Evolutionary conservation across 345 rosid species (phyloP).

Genomic region (Eucalyptus pauciflora): DNA sequence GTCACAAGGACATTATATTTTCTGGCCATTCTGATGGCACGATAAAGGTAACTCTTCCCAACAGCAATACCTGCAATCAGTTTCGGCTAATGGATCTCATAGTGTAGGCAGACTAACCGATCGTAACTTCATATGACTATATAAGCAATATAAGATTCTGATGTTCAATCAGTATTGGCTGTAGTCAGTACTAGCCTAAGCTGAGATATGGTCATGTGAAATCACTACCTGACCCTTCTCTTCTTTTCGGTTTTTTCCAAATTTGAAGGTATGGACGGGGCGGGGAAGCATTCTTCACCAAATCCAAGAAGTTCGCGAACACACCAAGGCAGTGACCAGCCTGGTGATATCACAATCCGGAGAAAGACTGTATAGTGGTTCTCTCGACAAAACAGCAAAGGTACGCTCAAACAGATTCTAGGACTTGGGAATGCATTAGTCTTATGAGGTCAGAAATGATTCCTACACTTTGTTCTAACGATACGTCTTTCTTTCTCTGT

Average conservation of each 20-base stretch:
- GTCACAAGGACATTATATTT: slow-evolving; percentile 44
- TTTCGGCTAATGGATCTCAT: background rate
- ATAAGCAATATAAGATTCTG: background rate
- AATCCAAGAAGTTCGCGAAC: slow-evolving; percentile 46
- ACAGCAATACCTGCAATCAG: background rate
- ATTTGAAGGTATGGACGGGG: slow-evolving; percentile 54
- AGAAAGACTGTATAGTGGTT: slow-evolving; percentile 52
- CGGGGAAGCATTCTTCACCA: slow-evolving; percentile 55
- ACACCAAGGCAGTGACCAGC: slow-evolving; percentile 54
- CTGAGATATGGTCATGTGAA: background rate
- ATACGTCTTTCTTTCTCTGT: background rate
- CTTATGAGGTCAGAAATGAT: background rate
- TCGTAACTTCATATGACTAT: background rate
- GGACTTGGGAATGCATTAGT: background rate
- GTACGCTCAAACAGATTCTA: slow-evolving; percentile 5
- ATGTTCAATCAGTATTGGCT: background rate
- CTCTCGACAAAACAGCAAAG: slow-evolving; percentile 49
- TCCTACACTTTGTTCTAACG: background rate
- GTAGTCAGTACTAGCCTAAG: background rate
- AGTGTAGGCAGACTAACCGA: background rate
- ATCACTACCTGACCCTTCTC: background rate
- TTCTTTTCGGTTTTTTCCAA: background rate
- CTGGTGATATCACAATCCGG: slow-evolving; percentile 38
- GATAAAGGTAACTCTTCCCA: slow-evolving; percentile 30
- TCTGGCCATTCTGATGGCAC: slow-evolving; percentile 80